These are phyloP conservation scores for Microcos paniculata DNA, from an alignment of 345 rosid genomes.

Conservation along the genomic window DNA sequence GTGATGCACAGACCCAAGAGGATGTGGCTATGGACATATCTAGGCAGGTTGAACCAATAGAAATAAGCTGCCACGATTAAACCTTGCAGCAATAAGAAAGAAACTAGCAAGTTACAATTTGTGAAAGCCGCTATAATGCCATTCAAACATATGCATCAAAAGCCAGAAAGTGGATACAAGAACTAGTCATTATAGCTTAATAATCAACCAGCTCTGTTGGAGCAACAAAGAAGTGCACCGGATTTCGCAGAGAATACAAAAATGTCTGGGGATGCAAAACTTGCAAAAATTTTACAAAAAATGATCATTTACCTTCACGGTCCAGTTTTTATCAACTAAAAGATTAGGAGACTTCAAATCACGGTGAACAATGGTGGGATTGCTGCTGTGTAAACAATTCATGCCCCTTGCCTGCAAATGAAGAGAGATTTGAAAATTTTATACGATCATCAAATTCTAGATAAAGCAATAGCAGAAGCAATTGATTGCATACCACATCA, in stretches of 20 bases:
- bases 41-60: neutral
- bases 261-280: neutral
- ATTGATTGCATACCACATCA: conserved; percentile 75
- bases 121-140: neutral
- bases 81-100: neutral
- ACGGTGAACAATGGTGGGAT: conserved; percentile 95
- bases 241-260: neutral
- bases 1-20: neutral
- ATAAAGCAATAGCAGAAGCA: neutral
- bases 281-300: neutral
- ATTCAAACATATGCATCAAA: neutral
- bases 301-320: conserved; percentile 64
- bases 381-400: conserved; percentile 97
- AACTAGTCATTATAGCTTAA: neutral
- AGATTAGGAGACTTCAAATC: conserved; percentile 99
- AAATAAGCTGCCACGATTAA: neutral
- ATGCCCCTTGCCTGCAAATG: conserved; percentile 90
- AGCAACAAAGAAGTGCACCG: neutral
- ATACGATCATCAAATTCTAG: neutral
- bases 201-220: neutral
- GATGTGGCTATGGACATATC: neutral
- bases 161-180: neutral
- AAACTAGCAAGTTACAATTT: neutral
- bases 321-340: conserved; percentile 98
- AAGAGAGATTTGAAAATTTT: conserved; percentile 9